These are phyloP conservation scores for Corrigiola litoralis DNA, from an alignment of 179 eudicot species.

Conservation along the genomic window DNA sequence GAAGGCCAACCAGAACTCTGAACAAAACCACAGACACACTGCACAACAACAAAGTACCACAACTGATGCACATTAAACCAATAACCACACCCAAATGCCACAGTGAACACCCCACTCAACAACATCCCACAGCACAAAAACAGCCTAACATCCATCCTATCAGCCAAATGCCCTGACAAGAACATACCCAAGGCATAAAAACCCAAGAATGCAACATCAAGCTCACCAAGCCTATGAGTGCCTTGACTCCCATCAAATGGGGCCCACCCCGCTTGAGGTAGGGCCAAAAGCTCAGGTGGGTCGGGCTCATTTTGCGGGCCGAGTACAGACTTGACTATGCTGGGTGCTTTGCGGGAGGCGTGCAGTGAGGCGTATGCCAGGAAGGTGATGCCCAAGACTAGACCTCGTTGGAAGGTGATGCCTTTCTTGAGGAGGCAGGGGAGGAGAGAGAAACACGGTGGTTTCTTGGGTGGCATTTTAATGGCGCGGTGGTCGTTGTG, in stretches of 20 bases:
- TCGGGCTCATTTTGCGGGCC: slow-evolving; percentile 41
- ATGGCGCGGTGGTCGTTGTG: background rate
- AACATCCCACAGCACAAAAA: slow-evolving; percentile 79
- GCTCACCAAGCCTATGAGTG: slow-evolving; percentile 90
- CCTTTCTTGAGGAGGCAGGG: slow-evolving; percentile 34
- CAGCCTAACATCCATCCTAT: slow-evolving; percentile 57
- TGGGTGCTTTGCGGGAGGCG: slow-evolving; percentile 93
- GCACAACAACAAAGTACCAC: slow-evolving; percentile 50
- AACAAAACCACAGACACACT: slow-evolving; percentile 66
- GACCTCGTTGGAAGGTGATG: slow-evolving; percentile 49
- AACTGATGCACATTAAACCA: slow-evolving; percentile 59
- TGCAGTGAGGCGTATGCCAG: slow-evolving; percentile 81
- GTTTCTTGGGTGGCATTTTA: slow-evolving; percentile 14
- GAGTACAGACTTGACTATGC: slow-evolving; percentile 77
- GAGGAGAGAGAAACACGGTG: slow-evolving; percentile 38
- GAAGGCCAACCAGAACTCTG: slow-evolving; percentile 99
- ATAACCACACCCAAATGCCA: slow-evolving; percentile 70
- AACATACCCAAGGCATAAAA: slow-evolving; percentile 82
- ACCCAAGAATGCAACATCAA: slow-evolving; percentile 75
- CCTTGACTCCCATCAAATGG: slow-evolving; percentile 74
- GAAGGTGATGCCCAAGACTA: slow-evolving; percentile 71
- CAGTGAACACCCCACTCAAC: slow-evolving; percentile 62
- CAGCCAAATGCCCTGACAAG: slow-evolving; percentile 83
- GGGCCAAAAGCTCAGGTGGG: slow-evolving; percentile 21
- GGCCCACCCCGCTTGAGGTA: slow-evolving; percentile 57